These are phyloP conservation scores for Xenosphaeropsis pyriputrescens DNA, from an alignment of 2,329 filamentous ascomycete genomes.

Conservation along the genomic window DNA sequence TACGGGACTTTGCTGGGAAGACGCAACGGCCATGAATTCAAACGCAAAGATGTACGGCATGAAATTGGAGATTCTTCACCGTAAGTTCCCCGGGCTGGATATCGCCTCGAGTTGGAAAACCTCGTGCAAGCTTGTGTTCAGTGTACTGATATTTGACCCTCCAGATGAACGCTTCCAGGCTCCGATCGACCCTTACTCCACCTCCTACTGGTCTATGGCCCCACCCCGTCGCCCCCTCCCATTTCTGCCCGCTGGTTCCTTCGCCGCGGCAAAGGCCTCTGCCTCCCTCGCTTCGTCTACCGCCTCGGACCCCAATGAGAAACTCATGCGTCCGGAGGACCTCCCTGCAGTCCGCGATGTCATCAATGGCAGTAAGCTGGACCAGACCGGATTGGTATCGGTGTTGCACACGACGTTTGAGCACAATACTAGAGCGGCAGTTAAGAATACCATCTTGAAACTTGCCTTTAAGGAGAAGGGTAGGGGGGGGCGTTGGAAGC, in stretches of 20 bases:
- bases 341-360: slow-evolving; percentile 43
- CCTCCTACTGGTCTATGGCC: slow-evolving; percentile 54
- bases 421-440: slow-evolving; percentile 51
- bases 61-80: slow-evolving; percentile 60
- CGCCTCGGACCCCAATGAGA: slow-evolving; percentile 6
- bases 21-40: slow-evolving; percentile 29
- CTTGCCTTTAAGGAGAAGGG: too few species aligned
- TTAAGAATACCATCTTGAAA: slow-evolving; percentile 48
- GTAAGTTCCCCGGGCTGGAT: slow-evolving; percentile 36
- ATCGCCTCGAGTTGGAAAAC: slow-evolving; percentile 9
- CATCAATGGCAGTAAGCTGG: slow-evolving; percentile 56
- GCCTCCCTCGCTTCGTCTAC: slow-evolving; percentile 1
- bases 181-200: slow-evolving; percentile 75
- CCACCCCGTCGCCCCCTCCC: slow-evolving; percentile 19
- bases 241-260: too few species aligned
- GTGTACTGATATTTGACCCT: slow-evolving; percentile 1
- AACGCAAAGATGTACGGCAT: slow-evolving; percentile 40
- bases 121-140: slow-evolving; percentile 1
- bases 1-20: slow-evolving; percentile 76
- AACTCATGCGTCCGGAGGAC: slow-evolving; percentile 11
- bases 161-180: slow-evolving; percentile 5
- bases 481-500: too few species aligned
- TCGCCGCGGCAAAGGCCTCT: neutral
- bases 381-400: slow-evolving; percentile 62
- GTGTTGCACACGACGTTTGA: slow-evolving; percentile 62